phyloP scores from a whole-genome alignment of 148 eudicot species.

The Camellia sinensis region DNA sequence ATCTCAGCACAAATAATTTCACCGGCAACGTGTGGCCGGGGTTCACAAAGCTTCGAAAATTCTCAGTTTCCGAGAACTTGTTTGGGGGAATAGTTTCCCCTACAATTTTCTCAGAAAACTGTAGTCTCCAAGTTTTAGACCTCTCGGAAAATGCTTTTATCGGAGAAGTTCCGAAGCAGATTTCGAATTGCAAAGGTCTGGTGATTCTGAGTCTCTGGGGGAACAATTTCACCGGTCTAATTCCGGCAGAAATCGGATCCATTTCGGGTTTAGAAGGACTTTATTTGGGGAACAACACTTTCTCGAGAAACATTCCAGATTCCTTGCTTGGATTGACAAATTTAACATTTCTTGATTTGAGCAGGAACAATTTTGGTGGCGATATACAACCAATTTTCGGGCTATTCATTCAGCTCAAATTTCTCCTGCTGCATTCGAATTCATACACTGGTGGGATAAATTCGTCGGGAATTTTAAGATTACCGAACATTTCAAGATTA shows the following conservation, averaged over 20 bases:
- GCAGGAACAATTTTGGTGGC: conserved; percentile 58
- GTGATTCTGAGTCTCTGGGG: conserved; percentile 45
- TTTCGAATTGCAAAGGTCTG: conserved; percentile 53
- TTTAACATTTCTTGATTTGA: conserved; percentile 59
- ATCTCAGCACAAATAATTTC: conserved; percentile 59
- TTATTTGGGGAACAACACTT: conserved; percentile 53
- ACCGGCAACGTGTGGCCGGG: conserved; percentile 55
- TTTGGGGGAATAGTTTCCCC: conserved; percentile 38
- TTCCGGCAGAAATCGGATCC: conserved; percentile 59
- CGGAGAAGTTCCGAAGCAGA: conserved; percentile 51
- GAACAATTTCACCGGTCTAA: conserved; percentile 45
- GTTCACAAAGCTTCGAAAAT: conserved; percentile 38
- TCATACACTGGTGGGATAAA: conserved; percentile 49
- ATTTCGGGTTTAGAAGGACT: conserved; percentile 38
- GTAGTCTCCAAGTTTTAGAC: conserved; percentile 50
- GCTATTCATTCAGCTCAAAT: conserved; percentile 48
- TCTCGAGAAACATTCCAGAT: conserved; percentile 58
- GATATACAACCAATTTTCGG: conserved; percentile 67
- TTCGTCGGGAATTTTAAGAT: conserved; percentile 57
- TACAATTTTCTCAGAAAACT: conserved; percentile 37
- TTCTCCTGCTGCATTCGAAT: conserved; percentile 57
- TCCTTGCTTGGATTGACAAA: conserved; percentile 47
- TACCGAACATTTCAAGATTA: conserved; percentile 50
- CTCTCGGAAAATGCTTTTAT: conserved; percentile 56
- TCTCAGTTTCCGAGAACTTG: conserved; percentile 46